Percentiles rank a stretch among this genome's conserved stretches.
Evolutionary conservation across 345 rosid genomes (phyloP).

Genomic region (Moricandia arvensis): DNA sequence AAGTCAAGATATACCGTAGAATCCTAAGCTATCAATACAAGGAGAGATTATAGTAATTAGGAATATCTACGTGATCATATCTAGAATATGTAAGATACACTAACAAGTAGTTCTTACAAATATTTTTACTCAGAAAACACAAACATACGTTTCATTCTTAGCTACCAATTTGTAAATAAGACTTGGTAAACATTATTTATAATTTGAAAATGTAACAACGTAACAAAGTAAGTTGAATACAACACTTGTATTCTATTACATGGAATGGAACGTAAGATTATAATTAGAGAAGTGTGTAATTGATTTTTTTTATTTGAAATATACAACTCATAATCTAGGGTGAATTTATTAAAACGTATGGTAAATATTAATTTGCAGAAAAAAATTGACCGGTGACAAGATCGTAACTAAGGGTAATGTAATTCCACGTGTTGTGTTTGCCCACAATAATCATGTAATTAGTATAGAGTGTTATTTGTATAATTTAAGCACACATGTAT

Average conservation of each 20-base stretch:
- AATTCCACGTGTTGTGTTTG: neutral
- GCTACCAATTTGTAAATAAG: no score
- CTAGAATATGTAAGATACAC: no score
- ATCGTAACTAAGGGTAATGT: neutral
- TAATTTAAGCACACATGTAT: neutral
- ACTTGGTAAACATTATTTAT: no score
- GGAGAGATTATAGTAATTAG: no score
- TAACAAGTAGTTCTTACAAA: no score
- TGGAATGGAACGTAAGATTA: neutral
- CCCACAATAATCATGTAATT: neutral
- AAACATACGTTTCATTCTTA: no score
- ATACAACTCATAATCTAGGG: neutral
- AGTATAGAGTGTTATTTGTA: neutral
- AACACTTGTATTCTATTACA: neutral
- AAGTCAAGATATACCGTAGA: no score
- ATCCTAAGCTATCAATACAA: no score
- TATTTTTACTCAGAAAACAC: no score
- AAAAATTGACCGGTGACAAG: neutral
- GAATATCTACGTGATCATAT: no score
- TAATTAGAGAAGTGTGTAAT: neutral
- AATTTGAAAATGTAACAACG: neutral
- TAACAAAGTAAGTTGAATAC: neutral
- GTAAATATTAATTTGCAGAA: neutral
- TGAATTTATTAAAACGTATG: no score
- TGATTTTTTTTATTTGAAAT: no score